Percentiles rank a stretch among this genome's conserved stretches.
Conservation (phyloP, 345 rosid species). For the Isatis tinctoria region DNA sequence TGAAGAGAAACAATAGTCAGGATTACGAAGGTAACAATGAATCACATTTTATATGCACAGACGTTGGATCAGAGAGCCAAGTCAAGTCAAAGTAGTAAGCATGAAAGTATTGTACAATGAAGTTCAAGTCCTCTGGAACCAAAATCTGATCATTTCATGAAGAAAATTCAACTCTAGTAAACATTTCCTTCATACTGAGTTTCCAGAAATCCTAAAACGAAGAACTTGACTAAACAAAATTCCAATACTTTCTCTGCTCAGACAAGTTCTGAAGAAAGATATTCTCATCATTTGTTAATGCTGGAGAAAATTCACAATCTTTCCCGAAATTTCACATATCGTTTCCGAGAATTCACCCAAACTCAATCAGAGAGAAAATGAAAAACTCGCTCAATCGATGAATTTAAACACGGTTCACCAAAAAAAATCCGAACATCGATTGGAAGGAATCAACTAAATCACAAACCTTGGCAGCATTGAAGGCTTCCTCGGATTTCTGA, state of each 20-base stretch:
- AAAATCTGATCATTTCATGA: neutral
- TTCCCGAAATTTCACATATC: neutral
- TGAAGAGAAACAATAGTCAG: neutral
- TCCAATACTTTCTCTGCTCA: neutral
- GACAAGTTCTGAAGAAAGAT: neutral
- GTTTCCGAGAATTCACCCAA: neutral
- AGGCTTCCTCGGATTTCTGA: conserved; percentile 86
- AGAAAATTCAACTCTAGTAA: neutral
- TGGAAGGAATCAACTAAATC: neutral
- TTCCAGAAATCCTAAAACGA: neutral
- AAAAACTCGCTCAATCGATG: neutral
- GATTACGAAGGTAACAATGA: neutral
- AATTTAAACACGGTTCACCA: neutral
- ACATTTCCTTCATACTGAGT: neutral
- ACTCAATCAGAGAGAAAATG: neutral
- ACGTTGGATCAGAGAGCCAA: neutral
- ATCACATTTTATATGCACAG: neutral
- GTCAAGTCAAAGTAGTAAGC: neutral
- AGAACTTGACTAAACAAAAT: neutral
- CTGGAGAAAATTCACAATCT: neutral
- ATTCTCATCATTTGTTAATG: neutral
- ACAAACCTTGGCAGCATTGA: conserved; percentile 67
- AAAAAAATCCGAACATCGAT: neutral
- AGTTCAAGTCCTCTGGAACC: neutral
- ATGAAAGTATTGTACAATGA: neutral